phyloP scores from a whole-genome alignment of 1,284 basidiomycete genomes.

The Athelia sp. region DNA sequence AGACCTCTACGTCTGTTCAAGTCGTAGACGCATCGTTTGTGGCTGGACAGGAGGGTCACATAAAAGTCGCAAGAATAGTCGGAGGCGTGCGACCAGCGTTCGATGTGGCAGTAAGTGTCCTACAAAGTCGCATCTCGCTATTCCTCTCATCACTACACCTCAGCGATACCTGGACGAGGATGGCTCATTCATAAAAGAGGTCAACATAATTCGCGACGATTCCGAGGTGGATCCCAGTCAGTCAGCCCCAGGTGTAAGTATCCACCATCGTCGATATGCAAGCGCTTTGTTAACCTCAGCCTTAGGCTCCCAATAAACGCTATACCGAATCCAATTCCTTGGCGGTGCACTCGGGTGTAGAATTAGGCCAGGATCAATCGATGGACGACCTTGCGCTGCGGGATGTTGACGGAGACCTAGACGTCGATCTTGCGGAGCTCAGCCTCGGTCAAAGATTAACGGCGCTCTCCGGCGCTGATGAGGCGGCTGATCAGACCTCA shows the following conservation, averaged over 20 bases:
- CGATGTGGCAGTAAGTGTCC: constrained; percentile 52
- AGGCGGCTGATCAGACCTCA: constrained; percentile 26
- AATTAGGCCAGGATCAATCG: constrained; percentile 55
- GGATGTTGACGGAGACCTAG: constrained; percentile 65
- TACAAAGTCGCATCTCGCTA: constrained; percentile 1
- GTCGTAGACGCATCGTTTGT: constrained; percentile 47
- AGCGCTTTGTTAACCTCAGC: background rate
- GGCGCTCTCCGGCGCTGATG: constrained; percentile 51
- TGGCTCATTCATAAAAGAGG: constrained; percentile 53
- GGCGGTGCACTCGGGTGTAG: constrained; percentile 58
- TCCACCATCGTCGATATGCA: constrained; percentile 2
- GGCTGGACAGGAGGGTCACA: constrained; percentile 34
- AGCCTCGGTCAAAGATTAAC: constrained; percentile 86
- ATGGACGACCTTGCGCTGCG: constrained; percentile 46
- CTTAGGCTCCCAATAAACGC: constrained; percentile 42
- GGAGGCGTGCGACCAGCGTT: constrained; percentile 69
- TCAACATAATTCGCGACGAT: constrained; percentile 42
- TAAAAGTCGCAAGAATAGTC: constrained; percentile 58
- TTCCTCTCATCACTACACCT: constrained; percentile 4
- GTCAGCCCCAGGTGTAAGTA: constrained; percentile 3
- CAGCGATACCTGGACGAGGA: constrained; percentile 53
- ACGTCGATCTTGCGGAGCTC: constrained; percentile 83
- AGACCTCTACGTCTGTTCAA: constrained; percentile 28
- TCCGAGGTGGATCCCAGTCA: constrained; percentile 27
- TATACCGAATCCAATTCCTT: constrained; percentile 61